Evolutionary conservation across 176 grass and related monocot species (phyloP).

Genomic region (Oryza glumipatula): DNA sequence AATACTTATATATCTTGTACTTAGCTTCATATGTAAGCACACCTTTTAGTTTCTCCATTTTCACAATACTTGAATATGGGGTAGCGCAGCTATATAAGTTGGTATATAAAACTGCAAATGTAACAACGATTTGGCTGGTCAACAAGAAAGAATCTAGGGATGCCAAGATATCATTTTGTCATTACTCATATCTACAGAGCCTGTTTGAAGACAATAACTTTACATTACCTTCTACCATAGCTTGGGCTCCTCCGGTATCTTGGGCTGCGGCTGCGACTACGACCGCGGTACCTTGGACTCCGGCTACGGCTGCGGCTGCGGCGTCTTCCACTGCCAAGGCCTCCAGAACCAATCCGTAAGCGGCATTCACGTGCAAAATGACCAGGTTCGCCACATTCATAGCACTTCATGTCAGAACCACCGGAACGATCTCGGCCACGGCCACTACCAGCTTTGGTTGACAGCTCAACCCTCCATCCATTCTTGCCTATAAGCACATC

Average conservation of each 20-base stretch:
- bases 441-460: constrained; percentile 65
- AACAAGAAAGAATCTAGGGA: background rate
- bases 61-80: background rate
- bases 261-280: constrained; percentile 59
- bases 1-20: constrained; percentile 21
- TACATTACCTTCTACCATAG: constrained; percentile 70
- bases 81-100: background rate
- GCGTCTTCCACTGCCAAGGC: constrained; percentile 68
- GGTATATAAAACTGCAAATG: background rate
- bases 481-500: constrained; percentile 63
- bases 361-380: constrained; percentile 92
- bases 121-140: background rate
- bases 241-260: constrained; percentile 85
- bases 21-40: background rate
- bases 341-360: constrained; percentile 67
- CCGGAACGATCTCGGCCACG: constrained; percentile 63
- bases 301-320: constrained; percentile 54
- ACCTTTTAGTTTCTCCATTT: background rate
- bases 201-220: background rate
- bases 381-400: constrained; percentile 83
- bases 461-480: constrained; percentile 92
- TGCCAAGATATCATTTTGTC: background rate
- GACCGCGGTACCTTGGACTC: constrained; percentile 58
- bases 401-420: constrained; percentile 83
- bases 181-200: background rate